Percentiles rank a stretch among this genome's conserved stretches.
Conservation (phyloP, 257 asterid genomes). For the Solanum infundibuliforme region DNA sequence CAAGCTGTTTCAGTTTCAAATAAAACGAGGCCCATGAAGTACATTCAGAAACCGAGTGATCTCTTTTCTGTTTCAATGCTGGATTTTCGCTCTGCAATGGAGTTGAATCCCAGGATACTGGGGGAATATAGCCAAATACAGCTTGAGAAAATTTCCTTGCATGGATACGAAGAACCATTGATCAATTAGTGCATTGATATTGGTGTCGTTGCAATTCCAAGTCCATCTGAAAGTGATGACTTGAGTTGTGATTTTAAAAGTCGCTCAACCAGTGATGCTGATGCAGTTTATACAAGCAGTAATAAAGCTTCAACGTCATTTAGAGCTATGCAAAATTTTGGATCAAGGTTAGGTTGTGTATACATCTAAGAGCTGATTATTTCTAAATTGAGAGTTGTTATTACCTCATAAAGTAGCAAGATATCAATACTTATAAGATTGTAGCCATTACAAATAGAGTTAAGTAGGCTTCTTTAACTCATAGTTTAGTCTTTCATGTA, state of each 20-base stretch:
- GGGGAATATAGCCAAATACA: conserved; percentile 56
- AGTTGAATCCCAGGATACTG: conserved; percentile 35
- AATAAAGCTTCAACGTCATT: conserved; percentile 14
- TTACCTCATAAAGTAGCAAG: conserved; percentile 33
- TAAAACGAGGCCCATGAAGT: conserved; percentile 16
- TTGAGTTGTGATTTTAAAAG: conserved; percentile 15
- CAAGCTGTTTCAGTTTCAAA: conserved; percentile 19
- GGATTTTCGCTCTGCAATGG: conserved; percentile 48
- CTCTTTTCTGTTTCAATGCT: conserved; percentile 28
- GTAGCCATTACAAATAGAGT: conserved; percentile 32
- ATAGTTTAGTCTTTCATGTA: conserved; percentile 16
- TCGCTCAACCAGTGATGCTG: conserved; percentile 21
- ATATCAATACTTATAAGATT: conserved; percentile 40
- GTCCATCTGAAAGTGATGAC: conserved; percentile 17
- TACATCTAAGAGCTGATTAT: conserved; percentile 23
- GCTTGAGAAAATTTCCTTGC: conserved; percentile 37
- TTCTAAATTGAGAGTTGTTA: conserved; percentile 5
- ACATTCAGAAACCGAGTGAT: conserved; percentile 10
- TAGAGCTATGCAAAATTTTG: conserved; percentile 14
- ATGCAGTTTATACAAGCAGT: conserved; percentile 18
- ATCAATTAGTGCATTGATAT: conserved; percentile 7
- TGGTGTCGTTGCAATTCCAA: neutral
- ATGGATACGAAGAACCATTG: conserved; percentile 24
- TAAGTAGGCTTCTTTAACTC: conserved; percentile 19
- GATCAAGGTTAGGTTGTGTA: conserved; percentile 42